phyloP scores from a whole-genome alignment of 2,329 filamentous ascomycete genomes.

The Xylaria sp. region DNA sequence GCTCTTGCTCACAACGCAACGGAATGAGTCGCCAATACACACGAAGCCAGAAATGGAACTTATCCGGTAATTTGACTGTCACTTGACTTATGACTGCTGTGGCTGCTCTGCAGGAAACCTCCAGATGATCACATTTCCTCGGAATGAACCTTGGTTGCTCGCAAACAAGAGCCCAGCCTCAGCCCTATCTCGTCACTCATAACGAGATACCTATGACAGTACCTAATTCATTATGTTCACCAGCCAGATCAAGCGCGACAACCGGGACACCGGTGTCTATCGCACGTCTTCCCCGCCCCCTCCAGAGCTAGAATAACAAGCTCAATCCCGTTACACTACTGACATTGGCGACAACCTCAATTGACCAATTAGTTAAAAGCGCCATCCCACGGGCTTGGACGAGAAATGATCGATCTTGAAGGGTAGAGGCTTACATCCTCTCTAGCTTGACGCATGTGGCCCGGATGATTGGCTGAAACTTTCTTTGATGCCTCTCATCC shows the following conservation, averaged over 20 bases:
- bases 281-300: no score
- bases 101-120: constrained; percentile 14
- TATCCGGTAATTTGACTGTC: neutral
- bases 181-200: neutral
- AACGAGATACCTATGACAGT: neutral
- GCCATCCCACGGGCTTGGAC: neutral
- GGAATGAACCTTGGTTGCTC: neutral
- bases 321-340: neutral
- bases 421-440: no score
- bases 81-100: constrained; percentile 17
- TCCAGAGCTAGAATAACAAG: neutral
- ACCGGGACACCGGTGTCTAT: no score
- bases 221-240: no score
- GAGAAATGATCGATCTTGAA: constrained; percentile 3
- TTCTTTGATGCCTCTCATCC: constrained; percentile 5
- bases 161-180: neutral
- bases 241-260: no score
- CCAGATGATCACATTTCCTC: constrained; percentile 6
- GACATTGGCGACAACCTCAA: neutral
- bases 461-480: constrained; percentile 33
- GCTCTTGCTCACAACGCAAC: neutral
- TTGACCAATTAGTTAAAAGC: neutral
- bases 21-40: neutral
- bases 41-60: no score
- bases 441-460: constrained; percentile 31